Conservation (phyloP, 176 grass and related monocot species). For the Hyparrhenia diplandra region DNA sequence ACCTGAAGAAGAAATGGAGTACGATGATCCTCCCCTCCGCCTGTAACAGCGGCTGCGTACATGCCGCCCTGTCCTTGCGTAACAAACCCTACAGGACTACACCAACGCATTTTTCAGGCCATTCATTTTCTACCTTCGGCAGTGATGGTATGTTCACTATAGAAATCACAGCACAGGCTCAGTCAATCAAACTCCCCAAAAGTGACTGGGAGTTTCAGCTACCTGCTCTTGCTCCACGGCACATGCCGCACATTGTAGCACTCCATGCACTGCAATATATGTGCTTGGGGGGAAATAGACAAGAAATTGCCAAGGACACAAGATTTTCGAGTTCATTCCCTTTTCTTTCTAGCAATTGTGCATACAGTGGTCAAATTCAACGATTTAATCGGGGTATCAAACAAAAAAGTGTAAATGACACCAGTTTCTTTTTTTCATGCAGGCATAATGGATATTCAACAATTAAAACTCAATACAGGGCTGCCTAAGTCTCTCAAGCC, state of each 20-base stretch:
- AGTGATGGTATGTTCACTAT: not conserved
- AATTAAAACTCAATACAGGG: constrained; percentile 8
- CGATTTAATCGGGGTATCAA: not conserved
- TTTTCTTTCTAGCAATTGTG: not conserved
- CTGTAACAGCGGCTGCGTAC: not conserved
- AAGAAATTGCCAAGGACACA: not conserved
- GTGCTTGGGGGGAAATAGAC: not conserved
- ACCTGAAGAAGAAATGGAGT: not conserved
- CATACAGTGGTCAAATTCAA: constrained; percentile 11
- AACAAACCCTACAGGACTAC: constrained; percentile 21
- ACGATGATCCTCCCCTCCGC: too few relatives aligned
- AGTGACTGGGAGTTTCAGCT: not conserved
- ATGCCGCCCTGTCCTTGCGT: constrained; percentile 33
- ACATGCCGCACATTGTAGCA: not conserved
- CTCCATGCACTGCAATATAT: not conserved
- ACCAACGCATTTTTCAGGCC: constrained; percentile 42
- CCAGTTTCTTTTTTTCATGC: not conserved
- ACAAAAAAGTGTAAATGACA: constrained; percentile 7
- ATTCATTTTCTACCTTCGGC: constrained; percentile 22
- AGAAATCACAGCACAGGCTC: not conserved
- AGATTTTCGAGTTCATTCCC: not conserved
- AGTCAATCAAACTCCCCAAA: not conserved
- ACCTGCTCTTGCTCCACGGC: not conserved
- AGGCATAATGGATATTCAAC: constrained; percentile 3
- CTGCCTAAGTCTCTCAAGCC: constrained; percentile 1